phyloP scores from a whole-genome alignment of 164 flowering plant species.

The Platanus orientalis region DNA sequence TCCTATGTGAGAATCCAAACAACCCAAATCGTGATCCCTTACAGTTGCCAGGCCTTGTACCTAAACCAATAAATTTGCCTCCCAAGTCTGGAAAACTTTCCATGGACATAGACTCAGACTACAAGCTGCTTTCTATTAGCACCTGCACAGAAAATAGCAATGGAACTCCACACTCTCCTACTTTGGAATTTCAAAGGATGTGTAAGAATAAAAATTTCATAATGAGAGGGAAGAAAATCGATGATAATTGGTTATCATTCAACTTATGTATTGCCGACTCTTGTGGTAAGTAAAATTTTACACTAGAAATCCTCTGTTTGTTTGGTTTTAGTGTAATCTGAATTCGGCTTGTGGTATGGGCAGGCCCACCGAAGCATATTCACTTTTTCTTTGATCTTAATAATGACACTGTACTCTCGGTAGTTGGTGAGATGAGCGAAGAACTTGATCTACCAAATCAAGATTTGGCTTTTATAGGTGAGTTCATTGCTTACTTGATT shows the following conservation, averaged over 20 bases:
- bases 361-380: slow-evolving; percentile 56
- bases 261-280: slow-evolving; percentile 47
- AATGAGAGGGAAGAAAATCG: slow-evolving; percentile 45
- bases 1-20: slow-evolving; percentile 30
- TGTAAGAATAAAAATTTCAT: slow-evolving; percentile 42
- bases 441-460: slow-evolving; percentile 47
- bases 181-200: slow-evolving; percentile 34
- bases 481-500: slow-evolving; percentile 58
- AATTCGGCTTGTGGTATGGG: not conserved
- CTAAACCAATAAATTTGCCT: slow-evolving; percentile 16
- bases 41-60: slow-evolving; percentile 15
- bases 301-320: not conserved
- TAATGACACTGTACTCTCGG: slow-evolving; percentile 55
- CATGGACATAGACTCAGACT: slow-evolving; percentile 55
- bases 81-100: slow-evolving; percentile 26
- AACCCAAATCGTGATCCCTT: slow-evolving; percentile 19
- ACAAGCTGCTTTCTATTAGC: slow-evolving; percentile 25
- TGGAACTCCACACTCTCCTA: slow-evolving; percentile 20
- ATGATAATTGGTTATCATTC: slow-evolving; percentile 43
- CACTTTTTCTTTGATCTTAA: slow-evolving; percentile 60
- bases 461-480: slow-evolving; percentile 51
- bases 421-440: slow-evolving; percentile 78
- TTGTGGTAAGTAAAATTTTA: slow-evolving; percentile 36
- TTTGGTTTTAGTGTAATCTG: not conserved
- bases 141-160: slow-evolving; percentile 21